Base-by-base conservation (phyloP, 2,329 filamentous ascomycete species). In the Rasamsonia emersonii region DNA sequence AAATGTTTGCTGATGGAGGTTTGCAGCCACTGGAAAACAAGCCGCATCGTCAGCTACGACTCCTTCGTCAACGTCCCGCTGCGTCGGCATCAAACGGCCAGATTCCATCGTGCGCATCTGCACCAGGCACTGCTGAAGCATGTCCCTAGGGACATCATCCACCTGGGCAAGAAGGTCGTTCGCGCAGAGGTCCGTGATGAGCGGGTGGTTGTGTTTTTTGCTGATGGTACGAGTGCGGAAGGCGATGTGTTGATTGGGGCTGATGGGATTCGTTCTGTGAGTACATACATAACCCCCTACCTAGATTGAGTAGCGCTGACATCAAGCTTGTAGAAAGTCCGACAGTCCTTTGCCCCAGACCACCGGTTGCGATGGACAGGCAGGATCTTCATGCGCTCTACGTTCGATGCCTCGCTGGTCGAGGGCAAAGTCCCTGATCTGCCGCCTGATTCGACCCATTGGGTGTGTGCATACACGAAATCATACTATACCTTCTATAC, bases 221-320 rank as follows among this genome's bases (percentile, higher is more conserved):
- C 58, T n/a, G 70, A 74, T 42, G 68, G 65, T 4, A 61, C 57
- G 0, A 54, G 46, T 3, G 54, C 54, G 0, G 45, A 49, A 0
- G 67, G 65, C 0, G 67, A 74, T 40, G 46, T 72, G 24, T 44
- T 73, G 15, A 57, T 75, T 10, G 70, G 68, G 1, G 64, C 68
- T 1, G 70, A 75, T 45, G 71, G 71, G 23, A 65, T 74, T 28
- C 65, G 68, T 42, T 71, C 67, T 13, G 52, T 58, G 2, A 59
- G 69, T 15, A 54, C 59, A 28, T 15, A 4, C 14, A 26, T n/a
- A 10, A 8, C 25, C 11, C 18, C 11, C 13, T 14, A 2, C 8
- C 9, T 5, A 16, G 4, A 3, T 16, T 27, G 13, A 6, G 18
- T 16, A 17, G 18, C 18, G 11, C 13, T 33, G 18, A 27, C 15